These are phyloP conservation scores for Myrica gale DNA, from an alignment of 306 rosid genomes.

Conservation along the genomic window DNA sequence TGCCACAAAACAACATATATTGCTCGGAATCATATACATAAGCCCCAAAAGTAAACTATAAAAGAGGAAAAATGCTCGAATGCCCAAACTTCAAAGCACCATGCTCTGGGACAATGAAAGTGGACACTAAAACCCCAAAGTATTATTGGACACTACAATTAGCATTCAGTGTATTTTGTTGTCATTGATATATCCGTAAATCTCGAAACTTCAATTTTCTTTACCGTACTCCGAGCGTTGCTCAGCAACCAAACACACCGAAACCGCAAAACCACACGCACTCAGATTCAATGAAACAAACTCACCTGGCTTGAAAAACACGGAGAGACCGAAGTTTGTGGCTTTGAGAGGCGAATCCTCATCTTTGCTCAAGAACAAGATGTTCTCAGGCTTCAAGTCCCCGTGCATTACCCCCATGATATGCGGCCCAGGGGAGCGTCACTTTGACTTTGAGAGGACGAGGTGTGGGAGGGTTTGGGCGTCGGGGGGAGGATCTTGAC, in stretches of 20 bases:
- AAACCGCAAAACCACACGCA: too few species aligned
- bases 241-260: too few species aligned
- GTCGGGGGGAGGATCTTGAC: conserved; percentile 54
- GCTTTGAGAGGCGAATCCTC: conserved; percentile 21
- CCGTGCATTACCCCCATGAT: conserved; percentile 93
- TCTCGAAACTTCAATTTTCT: too few species aligned
- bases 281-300: too few species aligned
- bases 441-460: conserved; percentile 1
- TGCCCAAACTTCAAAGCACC: neutral
- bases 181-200: too few species aligned
- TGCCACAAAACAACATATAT: too few species aligned
- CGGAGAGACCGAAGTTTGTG: too few species aligned
- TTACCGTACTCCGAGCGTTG: too few species aligned
- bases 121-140: neutral
- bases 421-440: conserved; percentile 60
- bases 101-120: neutral
- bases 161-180: neutral
- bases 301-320: too few species aligned
- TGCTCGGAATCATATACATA: conserved; percentile 11
- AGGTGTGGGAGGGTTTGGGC: conserved; percentile 23
- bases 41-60: neutral
- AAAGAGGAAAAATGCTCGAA: neutral
- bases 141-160: neutral
- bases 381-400: conserved; percentile 90
- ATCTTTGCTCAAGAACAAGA: conserved; percentile 57